Percentiles rank a stretch among this genome's conserved stretches.
Evolutionary conservation across 345 rosid species (phyloP).

Genomic region (Boechera divaricarpa): DNA sequence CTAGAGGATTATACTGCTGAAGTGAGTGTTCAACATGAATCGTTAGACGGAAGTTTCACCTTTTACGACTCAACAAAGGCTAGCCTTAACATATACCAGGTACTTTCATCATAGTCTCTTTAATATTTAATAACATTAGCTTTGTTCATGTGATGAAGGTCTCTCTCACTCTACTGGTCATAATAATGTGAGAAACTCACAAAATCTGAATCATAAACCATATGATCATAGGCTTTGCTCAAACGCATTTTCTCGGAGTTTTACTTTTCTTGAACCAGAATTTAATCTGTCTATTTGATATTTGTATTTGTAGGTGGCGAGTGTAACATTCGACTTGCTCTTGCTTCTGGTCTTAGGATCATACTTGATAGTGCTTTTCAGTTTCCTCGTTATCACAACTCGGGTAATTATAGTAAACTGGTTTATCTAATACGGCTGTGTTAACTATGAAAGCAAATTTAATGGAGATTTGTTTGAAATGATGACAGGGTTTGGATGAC

Average conservation of each 20-base stretch:
- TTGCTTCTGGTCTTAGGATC: conserved; percentile 92
- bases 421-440: not conserved
- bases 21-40: conserved; percentile 79
- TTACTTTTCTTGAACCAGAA: not conserved
- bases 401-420: conserved; percentile 58
- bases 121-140: not conserved
- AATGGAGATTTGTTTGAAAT: conserved; percentile 2
- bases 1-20: conserved; percentile 78
- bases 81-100: conserved; percentile 91
- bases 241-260: not conserved
- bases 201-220: not conserved
- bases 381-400: conserved; percentile 92
- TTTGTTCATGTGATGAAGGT: not conserved
- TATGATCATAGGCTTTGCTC: not conserved
- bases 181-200: not conserved
- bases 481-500: conserved; percentile 89
- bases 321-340: conserved; percentile 95
- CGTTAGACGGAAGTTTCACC: conserved; percentile 81
- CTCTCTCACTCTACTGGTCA: not conserved
- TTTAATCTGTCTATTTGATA: not conserved
- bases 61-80: conserved; percentile 86
- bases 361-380: conserved; percentile 84
- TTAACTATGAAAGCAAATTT: not conserved
- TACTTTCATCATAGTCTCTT: conserved; percentile 34
- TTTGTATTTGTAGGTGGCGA: conserved; percentile 79